A percentile compares a stretch with the other conserved stretches of the same genome.
These are phyloP conservation scores for Solanum microdontum DNA, from an alignment of 257 asterid species.

Conservation along the genomic window DNA sequence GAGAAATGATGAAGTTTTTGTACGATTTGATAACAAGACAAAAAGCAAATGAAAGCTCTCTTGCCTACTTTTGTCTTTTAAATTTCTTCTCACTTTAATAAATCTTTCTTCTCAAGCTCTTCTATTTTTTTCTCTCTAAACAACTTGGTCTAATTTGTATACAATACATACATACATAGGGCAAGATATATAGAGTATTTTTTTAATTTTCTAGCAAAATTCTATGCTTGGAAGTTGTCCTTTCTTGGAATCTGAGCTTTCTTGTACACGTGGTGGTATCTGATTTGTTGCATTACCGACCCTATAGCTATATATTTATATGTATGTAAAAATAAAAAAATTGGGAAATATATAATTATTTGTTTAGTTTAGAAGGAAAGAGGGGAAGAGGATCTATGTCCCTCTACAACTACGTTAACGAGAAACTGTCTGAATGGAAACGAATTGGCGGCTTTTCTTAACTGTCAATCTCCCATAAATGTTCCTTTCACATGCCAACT, in stretches of 20 bases:
- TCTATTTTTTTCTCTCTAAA: not conserved
- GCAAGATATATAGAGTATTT: not conserved
- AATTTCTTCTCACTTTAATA: constrained; percentile 21
- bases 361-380: not conserved
- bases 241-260: constrained; percentile 32
- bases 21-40: constrained; percentile 41
- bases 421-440: not conserved
- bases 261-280: constrained; percentile 21
- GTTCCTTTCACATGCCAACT: constrained; percentile 24
- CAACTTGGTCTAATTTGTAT: not conserved
- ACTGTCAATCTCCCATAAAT: constrained; percentile 7
- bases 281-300: constrained; percentile 21
- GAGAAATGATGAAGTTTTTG: constrained; percentile 5
- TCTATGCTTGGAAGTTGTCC: constrained; percentile 9
- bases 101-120: constrained; percentile 23
- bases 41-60: constrained; percentile 24
- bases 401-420: constrained; percentile 3
- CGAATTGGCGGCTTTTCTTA: constrained; percentile 33
- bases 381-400: not conserved
- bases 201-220: not conserved
- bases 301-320: not conserved
- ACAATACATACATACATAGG: not conserved
- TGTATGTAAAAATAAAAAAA: not conserved
- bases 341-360: not conserved
- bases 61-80: constrained; percentile 32